Evolutionary conservation across 176 grass and related monocot genomes (phyloP).

Genomic region (Oryza officinalis): DNA sequence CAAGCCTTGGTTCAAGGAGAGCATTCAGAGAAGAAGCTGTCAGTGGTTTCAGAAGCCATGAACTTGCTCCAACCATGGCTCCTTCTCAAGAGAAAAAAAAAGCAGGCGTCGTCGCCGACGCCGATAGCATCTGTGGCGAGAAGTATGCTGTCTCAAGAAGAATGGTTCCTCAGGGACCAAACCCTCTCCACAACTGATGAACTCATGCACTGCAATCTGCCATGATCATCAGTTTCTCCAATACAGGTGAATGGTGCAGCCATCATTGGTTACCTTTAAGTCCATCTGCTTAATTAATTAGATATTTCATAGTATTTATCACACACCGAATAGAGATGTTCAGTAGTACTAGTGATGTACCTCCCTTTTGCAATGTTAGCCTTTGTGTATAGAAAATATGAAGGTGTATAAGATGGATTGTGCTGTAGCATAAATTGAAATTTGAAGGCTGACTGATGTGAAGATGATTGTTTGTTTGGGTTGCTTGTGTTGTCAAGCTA

Average conservation of each 20-base stretch:
- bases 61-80: constrained; percentile 27
- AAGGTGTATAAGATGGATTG: not conserved
- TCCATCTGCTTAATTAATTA: not conserved
- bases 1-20: constrained; percentile 49
- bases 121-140: not conserved
- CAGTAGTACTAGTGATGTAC: not conserved
- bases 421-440: constrained; percentile 13
- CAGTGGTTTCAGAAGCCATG: constrained; percentile 19
- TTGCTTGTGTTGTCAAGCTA: not conserved
- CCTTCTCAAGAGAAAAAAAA: constrained; percentile 32
- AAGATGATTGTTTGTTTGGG: not conserved
- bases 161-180: constrained; percentile 70
- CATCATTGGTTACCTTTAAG: not conserved
- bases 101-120: not conserved
- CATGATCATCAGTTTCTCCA: not conserved
- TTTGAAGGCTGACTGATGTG: not conserved
- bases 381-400: constrained; percentile 15
- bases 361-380: not conserved
- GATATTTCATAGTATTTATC: constrained; percentile 6
- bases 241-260: constrained; percentile 6
- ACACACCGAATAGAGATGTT: constrained; percentile 13
- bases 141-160: constrained; percentile 55
- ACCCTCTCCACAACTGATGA: constrained; percentile 75
- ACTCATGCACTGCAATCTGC: too few species aligned
- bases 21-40: constrained; percentile 30